A percentile compares a stretch with the other conserved stretches of the same genome.
These are phyloP conservation scores for Sporobolus alterniflorus DNA, from an alignment of 202 grass and related monocot species.

Conservation along the genomic window DNA sequence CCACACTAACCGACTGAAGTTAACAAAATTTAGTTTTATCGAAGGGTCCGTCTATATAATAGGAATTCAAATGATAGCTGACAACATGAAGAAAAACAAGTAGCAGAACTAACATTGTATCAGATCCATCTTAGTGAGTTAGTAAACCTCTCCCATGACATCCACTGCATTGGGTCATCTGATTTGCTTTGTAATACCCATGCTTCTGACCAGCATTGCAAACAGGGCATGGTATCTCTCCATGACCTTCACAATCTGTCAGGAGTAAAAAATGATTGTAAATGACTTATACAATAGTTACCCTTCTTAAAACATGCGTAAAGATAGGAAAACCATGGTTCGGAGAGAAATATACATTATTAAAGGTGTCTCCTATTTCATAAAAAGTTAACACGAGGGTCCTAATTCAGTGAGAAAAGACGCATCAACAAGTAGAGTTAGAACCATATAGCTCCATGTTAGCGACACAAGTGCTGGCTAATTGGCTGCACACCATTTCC, in stretches of 20 bases:
- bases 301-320: not conserved
- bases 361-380: not conserved
- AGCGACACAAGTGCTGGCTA: not conserved
- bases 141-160: conserved; percentile 88
- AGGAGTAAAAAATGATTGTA: conserved; percentile 18
- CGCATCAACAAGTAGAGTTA: not conserved
- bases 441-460: not conserved
- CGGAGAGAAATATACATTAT: conserved; percentile 22
- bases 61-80: not conserved
- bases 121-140: conserved; percentile 89
- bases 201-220: conserved; percentile 75
- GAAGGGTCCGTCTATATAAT: not conserved
- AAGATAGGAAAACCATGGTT: not conserved
- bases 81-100: conserved; percentile 8
- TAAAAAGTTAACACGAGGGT: not conserved
- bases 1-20: not conserved
- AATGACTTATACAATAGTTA: not conserved
- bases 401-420: not conserved
- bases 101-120: conserved; percentile 70
- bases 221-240: conserved; percentile 60
- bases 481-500: not conserved
- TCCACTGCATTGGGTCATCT: conserved; percentile 67
- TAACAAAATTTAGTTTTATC: not conserved
- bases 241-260: conserved; percentile 68
- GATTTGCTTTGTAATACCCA: conserved; percentile 79